Base-by-base conservation (phyloP, 2,329 filamentous ascomycete genomes). In the Endocalyx cinctus region DNA sequence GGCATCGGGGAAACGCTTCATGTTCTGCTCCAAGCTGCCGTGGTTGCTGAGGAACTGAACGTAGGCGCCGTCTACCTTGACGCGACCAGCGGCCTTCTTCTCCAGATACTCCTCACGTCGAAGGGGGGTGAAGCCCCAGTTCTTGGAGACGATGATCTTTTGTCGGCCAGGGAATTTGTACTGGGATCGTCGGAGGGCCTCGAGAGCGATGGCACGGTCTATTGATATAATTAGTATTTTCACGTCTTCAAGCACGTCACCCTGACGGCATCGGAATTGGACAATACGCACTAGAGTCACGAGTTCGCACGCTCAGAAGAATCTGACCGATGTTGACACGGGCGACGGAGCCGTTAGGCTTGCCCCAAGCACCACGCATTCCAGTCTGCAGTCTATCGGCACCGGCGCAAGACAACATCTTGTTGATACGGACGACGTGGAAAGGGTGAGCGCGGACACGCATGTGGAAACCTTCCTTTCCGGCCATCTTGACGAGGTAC, bases 351-450 rank as follows among this genome's bases (percentile, higher is more conserved):
- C 92, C 92, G 80, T 97, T 94, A 70, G 92, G 92, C 84, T 98
- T 98, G 66, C 92, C 92, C 83, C 88, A 98, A 59, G 92, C 92
- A 83, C 92, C 92, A 84, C 92, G 90, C 92, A 98, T 98, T 79
- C 92, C 92, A 58, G 92, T 98, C 76, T 98, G 92, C 72, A 98
- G 79, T 84, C 92, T 88, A 97, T 98, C 92, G 83, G 92, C 92
- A 81, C 92, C 92, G 64, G 92, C 92, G 72, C 92, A 98, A 66
- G 92, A 97, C 87, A 98, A 90, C 92, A 98, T 98, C 86, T 98
- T 98, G 88, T 98, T 98, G 89, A 98, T 98, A 74, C 92, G 92
- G 79, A 98, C 85, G 74, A 98, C 92, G 80, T 98, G 92, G 87
- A 87, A 98, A 54, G 92, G 92, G 81, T 98, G 92, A 64, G 88